Percentiles rank a stretch among this genome's conserved stretches.
phyloP scores from a whole-genome alignment of 2,329 filamentous ascomycete species.

The Neobulgaria alba region DNA sequence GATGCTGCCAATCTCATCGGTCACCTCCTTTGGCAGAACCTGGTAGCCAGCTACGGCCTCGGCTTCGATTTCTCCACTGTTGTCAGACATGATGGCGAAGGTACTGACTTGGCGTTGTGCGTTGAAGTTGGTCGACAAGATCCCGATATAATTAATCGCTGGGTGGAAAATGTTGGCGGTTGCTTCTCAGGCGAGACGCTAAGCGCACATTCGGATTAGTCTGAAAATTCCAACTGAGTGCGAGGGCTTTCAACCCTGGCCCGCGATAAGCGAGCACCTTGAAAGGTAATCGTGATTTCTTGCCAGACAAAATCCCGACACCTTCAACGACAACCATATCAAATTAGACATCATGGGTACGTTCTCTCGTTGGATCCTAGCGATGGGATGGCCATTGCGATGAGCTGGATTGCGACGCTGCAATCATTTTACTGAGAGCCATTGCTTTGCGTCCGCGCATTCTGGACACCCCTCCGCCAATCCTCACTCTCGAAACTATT shows the following conservation, averaged over 20 bases:
- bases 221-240: too few species aligned
- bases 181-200: background rate
- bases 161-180: too few species aligned
- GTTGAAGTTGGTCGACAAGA: slow-evolving; percentile 8
- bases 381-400: too few species aligned
- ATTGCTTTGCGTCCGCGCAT: background rate
- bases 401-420: background rate
- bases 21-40: slow-evolving; percentile 88
- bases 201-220: background rate
- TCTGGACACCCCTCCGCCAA: slow-evolving; percentile 2
- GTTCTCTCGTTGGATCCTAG: background rate
- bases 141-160: too few species aligned
- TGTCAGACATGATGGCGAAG: slow-evolving; percentile 74
- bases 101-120: slow-evolving; percentile 22
- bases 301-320: background rate
- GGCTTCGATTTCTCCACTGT: slow-evolving; percentile 83
- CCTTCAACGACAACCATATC: slow-evolving; percentile 10
- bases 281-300: slow-evolving; percentile 1
- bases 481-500: background rate
- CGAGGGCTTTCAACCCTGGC: slow-evolving; percentile 4
- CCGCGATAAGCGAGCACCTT: slow-evolving; percentile 5
- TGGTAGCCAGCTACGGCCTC: slow-evolving; percentile 66
- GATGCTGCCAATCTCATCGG: slow-evolving; percentile 79
- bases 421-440: background rate
- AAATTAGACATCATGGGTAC: slow-evolving; percentile 17